phyloP scores from a whole-genome alignment of 2,329 filamentous ascomycete species.

The Raffaelea arxii region DNA sequence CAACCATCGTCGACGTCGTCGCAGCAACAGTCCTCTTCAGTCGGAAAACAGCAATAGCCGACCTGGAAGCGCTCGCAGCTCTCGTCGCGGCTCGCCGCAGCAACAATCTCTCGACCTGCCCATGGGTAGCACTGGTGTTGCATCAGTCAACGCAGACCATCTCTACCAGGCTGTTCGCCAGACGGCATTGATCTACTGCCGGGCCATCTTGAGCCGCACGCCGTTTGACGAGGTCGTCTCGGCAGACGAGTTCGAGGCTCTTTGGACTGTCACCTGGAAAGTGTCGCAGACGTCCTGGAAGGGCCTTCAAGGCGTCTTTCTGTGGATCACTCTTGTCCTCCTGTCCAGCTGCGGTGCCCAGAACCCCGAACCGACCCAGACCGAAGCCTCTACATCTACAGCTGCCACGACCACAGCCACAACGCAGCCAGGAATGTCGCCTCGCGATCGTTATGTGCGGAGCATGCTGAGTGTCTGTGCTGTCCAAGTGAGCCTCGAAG shows the following conservation, averaged over 20 bases:
- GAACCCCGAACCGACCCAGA: conserved; percentile 8
- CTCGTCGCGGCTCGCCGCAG: not conserved
- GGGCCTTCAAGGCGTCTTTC: conserved; percentile 35
- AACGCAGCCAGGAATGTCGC: too few species aligned
- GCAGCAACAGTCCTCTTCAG: not conserved
- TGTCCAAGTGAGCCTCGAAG: conserved; percentile 36
- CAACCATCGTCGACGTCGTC: not conserved
- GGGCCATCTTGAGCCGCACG: conserved; percentile 30
- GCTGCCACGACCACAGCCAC: too few species aligned
- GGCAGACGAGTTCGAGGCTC: conserved; percentile 26
- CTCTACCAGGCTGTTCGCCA: conserved; percentile 37
- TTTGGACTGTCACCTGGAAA: conserved; percentile 39
- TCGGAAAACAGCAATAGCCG: not conserved
- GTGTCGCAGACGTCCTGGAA: conserved; percentile 37
- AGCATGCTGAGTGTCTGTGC: conserved; percentile 32
- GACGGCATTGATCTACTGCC: conserved; percentile 37
- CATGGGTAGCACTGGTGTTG: not conserved
- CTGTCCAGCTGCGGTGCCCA: conserved; percentile 22
- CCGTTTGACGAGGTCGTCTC: conserved; percentile 32
- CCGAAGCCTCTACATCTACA: too few species aligned
- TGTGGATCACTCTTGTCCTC: conserved; percentile 36
- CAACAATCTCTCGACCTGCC: not conserved
- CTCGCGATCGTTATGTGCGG: conserved; percentile 35
- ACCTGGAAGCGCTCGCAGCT: not conserved
- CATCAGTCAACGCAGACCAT: conserved; percentile 22